phyloP scores from a whole-genome alignment of 257 asterid genomes.

The Echites panduratus region DNA sequence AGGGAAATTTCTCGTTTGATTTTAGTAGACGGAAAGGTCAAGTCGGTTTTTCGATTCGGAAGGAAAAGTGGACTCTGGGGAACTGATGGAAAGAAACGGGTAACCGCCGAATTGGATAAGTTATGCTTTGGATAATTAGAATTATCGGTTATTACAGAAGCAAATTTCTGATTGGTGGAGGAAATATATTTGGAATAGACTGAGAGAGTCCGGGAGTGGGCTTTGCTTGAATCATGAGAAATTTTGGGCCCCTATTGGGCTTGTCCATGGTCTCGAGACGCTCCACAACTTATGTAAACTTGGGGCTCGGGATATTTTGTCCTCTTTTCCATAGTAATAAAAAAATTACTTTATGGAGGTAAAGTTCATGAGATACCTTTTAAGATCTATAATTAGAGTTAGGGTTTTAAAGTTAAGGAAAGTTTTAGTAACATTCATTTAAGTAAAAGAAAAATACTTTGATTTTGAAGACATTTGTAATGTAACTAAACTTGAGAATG shows the following conservation, averaged over 20 bases:
- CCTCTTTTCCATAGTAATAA: too few relatives aligned
- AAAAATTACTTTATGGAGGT: too few relatives aligned
- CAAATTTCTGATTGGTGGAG: conserved; percentile 17
- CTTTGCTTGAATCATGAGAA: too few relatives aligned
- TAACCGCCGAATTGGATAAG: conserved; percentile 15
- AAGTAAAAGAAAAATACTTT: too few relatives aligned
- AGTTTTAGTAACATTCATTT: too few relatives aligned
- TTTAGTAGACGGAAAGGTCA: neutral
- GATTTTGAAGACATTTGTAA: too few relatives aligned
- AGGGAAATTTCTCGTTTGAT: conserved; percentile 9
- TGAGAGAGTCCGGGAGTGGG: neutral
- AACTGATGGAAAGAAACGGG: conserved; percentile 5
- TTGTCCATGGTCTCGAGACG: neutral
- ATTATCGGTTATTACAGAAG: conserved; percentile 9
- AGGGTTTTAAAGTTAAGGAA: too few relatives aligned
- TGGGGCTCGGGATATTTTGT: too few relatives aligned
- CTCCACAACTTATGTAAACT: too few relatives aligned
- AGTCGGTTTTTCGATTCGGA: conserved; percentile 1
- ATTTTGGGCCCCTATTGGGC: neutral
- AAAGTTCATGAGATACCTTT: too few relatives aligned
- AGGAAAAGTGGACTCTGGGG: neutral
- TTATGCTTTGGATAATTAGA: conserved; percentile 11
- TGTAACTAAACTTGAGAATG: too few relatives aligned
- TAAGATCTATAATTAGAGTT: too few relatives aligned
- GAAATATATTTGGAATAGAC: neutral